Evolutionary conservation across 2,329 filamentous ascomycete species (phyloP), one percentile per base, ranked within the genome.

Genomic region (Cladosporium sphaerospermum): DNA sequence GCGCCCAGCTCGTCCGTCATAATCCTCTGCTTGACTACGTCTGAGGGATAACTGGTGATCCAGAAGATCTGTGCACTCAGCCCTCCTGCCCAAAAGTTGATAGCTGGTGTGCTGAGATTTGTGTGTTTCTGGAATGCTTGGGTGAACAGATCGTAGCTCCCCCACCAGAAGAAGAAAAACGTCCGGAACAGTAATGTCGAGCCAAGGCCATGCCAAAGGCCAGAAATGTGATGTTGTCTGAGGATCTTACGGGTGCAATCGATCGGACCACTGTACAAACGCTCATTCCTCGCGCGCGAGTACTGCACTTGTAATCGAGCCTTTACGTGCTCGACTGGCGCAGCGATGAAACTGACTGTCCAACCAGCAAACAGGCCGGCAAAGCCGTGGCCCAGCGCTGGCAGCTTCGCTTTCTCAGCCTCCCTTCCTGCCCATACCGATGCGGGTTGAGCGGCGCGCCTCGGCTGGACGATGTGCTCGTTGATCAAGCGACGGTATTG

Each of bases 21-120:
- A 67, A 99, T 86, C 32, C 90, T 80, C 75, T 97, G 92, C 78
- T 97, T 97, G 52, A 97, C 84, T 11, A 62, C 59, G 68, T 97
- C 92, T 45, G 83, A 88, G 1, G 93, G 92, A 67, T 97, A 97
- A 59, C 86, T 88, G 14, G 87, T 89, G 41, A 96, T 70, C 93
- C 93, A 99, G 68, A 96, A 99, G 13, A 96, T 74, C 75, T 99
- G 93, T 0, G 93, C 93, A 45, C 86, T 91, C 48, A 97, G 73
- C 0, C 93, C 93, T 3, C 93, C 93, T 0, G 93, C 92, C 92
- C 92, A 97, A 75, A 99, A 99, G 68, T 97, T 97, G 65, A 97
- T 78, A 1, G 84, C 84, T 0, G 93, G 89, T 0, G 83, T 82
- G 51, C 86, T 86, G 51, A 96, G 73, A 10, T 62, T 71, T 2